phyloP scores from a whole-genome alignment of 331 rosid species.

The Cydonia oblonga region DNA sequence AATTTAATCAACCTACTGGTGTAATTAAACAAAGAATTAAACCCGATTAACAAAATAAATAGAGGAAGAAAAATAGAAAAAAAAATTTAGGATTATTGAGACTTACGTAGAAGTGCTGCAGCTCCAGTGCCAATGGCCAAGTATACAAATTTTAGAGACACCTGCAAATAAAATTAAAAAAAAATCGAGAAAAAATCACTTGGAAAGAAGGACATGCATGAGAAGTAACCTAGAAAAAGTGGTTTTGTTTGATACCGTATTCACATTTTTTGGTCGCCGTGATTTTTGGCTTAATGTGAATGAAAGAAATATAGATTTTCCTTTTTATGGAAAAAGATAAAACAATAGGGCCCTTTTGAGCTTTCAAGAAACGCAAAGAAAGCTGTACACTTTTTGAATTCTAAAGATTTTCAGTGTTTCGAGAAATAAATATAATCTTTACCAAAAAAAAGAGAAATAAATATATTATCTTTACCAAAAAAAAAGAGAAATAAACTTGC shows the following conservation, averaged over 20 bases:
- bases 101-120: conserved; percentile 71
- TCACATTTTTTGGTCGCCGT: background rate
- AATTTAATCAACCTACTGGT: background rate
- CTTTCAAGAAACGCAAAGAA: background rate
- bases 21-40: no score
- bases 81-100: background rate
- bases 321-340: no score
- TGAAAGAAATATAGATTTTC: no score
- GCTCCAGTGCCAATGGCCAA: conserved; percentile 54
- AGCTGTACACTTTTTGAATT: no score
- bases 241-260: background rate
- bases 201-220: background rate
- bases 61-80: background rate
- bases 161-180: conserved; percentile 19
- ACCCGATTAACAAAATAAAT: background rate
- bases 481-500: no score
- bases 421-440: background rate
- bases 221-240: background rate
- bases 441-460: no score
- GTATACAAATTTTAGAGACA: conserved; percentile 41
- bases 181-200: background rate
- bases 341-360: no score
- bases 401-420: background rate
- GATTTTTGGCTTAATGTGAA: background rate
- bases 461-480: no score